phyloP scores from a whole-genome alignment of 805 yeast species.

The Saccharomyces jurei region DNA sequence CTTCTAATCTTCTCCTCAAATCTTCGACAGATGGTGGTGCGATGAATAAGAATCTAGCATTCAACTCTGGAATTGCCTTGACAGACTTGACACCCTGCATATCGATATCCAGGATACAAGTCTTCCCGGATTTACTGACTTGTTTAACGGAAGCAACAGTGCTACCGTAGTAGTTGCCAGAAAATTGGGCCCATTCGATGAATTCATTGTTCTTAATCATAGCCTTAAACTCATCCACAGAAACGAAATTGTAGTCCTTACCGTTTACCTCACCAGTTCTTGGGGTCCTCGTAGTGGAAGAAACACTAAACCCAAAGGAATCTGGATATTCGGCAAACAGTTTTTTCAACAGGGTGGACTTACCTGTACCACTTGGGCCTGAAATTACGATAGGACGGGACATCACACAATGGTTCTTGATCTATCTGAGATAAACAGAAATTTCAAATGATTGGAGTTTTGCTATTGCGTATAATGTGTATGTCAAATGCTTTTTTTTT shows the following conservation, averaged over 20 bases:
- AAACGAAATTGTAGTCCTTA: slow-evolving; percentile 77
- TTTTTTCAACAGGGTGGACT: slow-evolving; percentile 85
- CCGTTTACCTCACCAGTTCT: slow-evolving; percentile 89
- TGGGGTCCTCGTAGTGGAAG: slow-evolving; percentile 81
- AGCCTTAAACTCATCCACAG: slow-evolving; percentile 70
- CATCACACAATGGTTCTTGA: slow-evolving; percentile 10
- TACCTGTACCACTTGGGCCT: slow-evolving; percentile 96
- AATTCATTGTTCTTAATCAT: slow-evolving; percentile 69
- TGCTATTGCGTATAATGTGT: too few species aligned
- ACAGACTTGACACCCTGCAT: slow-evolving; percentile 98
- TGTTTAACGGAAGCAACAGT: slow-evolving; percentile 73
- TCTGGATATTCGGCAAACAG: slow-evolving; percentile 85
- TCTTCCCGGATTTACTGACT: slow-evolving; percentile 48
- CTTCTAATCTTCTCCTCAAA: slow-evolving; percentile 63
- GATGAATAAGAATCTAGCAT: slow-evolving; percentile 78
- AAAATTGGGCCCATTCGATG: slow-evolving; percentile 96
- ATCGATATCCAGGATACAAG: slow-evolving; percentile 92
- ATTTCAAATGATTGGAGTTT: neutral
- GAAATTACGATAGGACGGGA: slow-evolving; percentile 85
- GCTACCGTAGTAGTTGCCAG: slow-evolving; percentile 97
- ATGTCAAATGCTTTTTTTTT: neutral
- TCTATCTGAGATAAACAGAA: neutral
- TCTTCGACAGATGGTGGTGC: slow-evolving; percentile 89
- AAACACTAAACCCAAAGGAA: slow-evolving; percentile 87
- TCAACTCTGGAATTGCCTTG: slow-evolving; percentile 60